A percentile compares a stretch with the other conserved stretches of the same genome.
phyloP scores from a whole-genome alignment of 805 yeast genomes.

The Yamadazyma insecticola region DNA sequence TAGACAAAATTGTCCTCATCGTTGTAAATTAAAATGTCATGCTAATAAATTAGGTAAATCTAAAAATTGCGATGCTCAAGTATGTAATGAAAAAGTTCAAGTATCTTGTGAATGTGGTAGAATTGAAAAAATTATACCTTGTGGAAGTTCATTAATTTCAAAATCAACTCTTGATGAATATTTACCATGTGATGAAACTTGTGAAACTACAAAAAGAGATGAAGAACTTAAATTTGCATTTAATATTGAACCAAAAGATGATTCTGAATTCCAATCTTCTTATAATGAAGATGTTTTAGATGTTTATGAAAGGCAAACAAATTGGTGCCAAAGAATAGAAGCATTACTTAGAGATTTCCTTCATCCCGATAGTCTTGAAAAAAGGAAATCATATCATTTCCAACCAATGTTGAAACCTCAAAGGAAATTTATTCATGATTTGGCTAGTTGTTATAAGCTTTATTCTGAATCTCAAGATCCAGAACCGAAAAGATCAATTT shows the following conservation, averaged over 20 bases:
- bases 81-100: constrained; percentile 48
- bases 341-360: constrained; percentile 26
- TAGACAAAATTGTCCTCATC: constrained; percentile 61
- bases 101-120: constrained; percentile 66
- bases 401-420: constrained; percentile 70
- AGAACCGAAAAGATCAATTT: constrained; percentile 75
- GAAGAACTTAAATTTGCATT: constrained; percentile 62
- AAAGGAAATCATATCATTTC: constrained; percentile 49
- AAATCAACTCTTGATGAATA: constrained; percentile 30
- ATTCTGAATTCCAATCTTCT: too few species aligned
- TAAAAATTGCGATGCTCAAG: constrained; percentile 43
- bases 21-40: constrained; percentile 64
- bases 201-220: constrained; percentile 59
- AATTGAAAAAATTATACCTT: constrained; percentile 40
- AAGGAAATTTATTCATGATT: constrained; percentile 63
- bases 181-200: constrained; percentile 66
- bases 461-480: constrained; percentile 74
- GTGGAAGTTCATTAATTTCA: constrained; percentile 47
- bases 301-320: constrained; percentile 49
- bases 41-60: constrained; percentile 31
- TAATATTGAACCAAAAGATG: constrained; percentile 16
- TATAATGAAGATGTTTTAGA: constrained; percentile 45
- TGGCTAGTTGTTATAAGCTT: constrained; percentile 56
- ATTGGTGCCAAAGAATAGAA: constrained; percentile 71
- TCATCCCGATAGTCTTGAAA: not conserved